These are phyloP conservation scores for Zasmidium angulare DNA, from an alignment of 2,329 filamentous ascomycete species.

Conservation along the genomic window DNA sequence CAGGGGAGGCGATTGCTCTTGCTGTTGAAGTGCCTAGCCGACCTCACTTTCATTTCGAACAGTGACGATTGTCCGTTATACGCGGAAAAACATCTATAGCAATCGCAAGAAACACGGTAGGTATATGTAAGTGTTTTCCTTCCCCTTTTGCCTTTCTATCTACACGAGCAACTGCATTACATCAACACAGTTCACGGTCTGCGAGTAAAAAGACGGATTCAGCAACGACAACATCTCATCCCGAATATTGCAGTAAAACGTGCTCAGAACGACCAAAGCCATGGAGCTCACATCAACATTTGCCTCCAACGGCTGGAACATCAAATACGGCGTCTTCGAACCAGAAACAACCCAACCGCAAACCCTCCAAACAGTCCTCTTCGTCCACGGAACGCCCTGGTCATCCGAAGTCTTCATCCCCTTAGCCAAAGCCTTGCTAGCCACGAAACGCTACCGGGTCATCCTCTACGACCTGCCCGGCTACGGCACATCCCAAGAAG, in stretches of 20 bases:
- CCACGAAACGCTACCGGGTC: constrained; percentile 35
- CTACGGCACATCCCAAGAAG: constrained; percentile 41
- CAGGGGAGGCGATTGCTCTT: not conserved
- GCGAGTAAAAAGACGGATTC: not conserved
- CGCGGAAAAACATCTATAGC: too few relatives aligned
- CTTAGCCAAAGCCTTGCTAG: constrained; percentile 38
- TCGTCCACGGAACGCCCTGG: constrained; percentile 52
- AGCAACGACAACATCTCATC: too few relatives aligned
- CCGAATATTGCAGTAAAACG: too few relatives aligned
- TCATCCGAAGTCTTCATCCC: constrained; percentile 43
- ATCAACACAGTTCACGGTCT: too few relatives aligned
- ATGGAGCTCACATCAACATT: constrained; percentile 2
- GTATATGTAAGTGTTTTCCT: too few relatives aligned
- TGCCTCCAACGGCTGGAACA: constrained; percentile 14
- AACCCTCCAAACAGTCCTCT: constrained; percentile 40
- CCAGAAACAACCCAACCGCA: constrained; percentile 26
- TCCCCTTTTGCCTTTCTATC: too few relatives aligned
- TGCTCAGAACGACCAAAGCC: not conserved
- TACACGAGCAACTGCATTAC: too few relatives aligned
- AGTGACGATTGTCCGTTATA: too few relatives aligned
- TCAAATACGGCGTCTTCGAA: constrained; percentile 17
- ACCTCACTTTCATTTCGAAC: not conserved
- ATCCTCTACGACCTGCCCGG: constrained; percentile 50
- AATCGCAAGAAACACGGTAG: too few relatives aligned
- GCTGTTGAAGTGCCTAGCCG: not conserved